Conservation (phyloP, 2,329 filamentous ascomycete genomes). For the Verticillium tricorpus region DNA sequence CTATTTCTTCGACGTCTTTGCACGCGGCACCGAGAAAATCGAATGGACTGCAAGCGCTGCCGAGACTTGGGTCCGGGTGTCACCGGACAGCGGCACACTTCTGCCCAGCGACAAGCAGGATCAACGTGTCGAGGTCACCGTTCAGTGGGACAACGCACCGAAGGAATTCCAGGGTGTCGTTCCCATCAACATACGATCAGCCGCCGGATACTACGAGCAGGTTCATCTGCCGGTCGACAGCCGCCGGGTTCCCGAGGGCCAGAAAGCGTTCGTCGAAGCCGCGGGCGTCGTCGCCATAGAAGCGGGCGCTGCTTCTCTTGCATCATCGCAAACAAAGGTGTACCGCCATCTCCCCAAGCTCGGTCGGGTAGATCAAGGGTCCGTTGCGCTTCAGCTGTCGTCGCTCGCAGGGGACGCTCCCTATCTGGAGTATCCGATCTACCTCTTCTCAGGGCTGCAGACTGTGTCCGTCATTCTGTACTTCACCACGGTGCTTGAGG, state of each 20-base stretch:
- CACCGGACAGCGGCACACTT: constrained; percentile 21
- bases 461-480: constrained; percentile 24
- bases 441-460: constrained; percentile 19
- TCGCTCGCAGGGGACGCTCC: constrained; percentile 12
- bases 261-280: constrained; percentile 23
- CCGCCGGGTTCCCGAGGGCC: constrained; percentile 20
- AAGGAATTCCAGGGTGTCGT: constrained; percentile 37
- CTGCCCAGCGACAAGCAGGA: constrained; percentile 24
- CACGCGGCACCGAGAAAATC: constrained; percentile 24
- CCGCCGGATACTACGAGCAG: constrained; percentile 31
- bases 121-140: constrained; percentile 21
- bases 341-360: constrained; percentile 25
- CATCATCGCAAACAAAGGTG: constrained; percentile 15
- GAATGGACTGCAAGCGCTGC: constrained; percentile 22
- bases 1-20: constrained; percentile 30
- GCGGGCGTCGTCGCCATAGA: constrained; percentile 29
- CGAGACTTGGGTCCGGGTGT: constrained; percentile 28
- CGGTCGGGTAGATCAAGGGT: constrained; percentile 19
- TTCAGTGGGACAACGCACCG: constrained; percentile 33
- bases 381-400: constrained; percentile 14
- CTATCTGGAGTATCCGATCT: constrained; percentile 24
- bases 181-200: constrained; percentile 25
- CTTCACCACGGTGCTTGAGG: constrained; percentile 40
- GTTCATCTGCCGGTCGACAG: constrained; percentile 19
- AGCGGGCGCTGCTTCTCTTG: constrained; percentile 8